Conservation (phyloP, 2,329 filamentous ascomycete species). For the Beauveria pseudobassiana region DNA sequence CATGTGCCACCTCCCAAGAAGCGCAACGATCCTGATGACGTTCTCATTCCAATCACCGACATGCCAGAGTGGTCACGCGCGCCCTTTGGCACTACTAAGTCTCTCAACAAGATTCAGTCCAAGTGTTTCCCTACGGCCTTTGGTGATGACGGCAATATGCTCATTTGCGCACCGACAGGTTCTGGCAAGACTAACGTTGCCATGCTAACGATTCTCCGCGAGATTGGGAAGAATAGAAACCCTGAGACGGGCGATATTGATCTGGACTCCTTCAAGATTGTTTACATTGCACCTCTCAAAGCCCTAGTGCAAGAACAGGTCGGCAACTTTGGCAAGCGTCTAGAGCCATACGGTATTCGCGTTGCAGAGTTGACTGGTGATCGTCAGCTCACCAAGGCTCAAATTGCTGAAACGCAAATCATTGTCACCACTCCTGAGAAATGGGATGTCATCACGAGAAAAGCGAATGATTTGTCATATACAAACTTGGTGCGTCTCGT, state of each 20-base stretch:
- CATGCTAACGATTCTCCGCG: conserved; percentile 92
- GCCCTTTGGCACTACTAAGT: conserved; percentile 79
- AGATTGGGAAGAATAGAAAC: conserved; percentile 92
- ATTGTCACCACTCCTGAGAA: conserved; percentile 99
- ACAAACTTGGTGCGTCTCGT: conserved; percentile 94
- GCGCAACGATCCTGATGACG: conserved; percentile 71
- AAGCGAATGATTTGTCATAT: conserved; percentile 93
- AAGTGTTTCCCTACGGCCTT: conserved; percentile 90
- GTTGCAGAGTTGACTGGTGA: conserved; percentile 97
- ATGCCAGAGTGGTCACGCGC: conserved; percentile 86
- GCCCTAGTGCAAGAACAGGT: conserved; percentile 96
- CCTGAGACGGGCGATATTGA: conserved; percentile 87
- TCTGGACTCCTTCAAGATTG: conserved; percentile 94
- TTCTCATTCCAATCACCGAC: conserved; percentile 74
- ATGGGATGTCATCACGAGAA: conserved; percentile 98
- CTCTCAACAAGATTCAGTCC: conserved; percentile 92
- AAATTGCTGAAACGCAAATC: conserved; percentile 95
- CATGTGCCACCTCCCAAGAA: conserved; percentile 92
- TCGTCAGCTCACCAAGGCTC: conserved; percentile 94
- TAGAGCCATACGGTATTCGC: conserved; percentile 84
- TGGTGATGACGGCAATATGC: conserved; percentile 91
- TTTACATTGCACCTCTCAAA: conserved; percentile 94
- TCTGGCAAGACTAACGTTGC: conserved; percentile 98
- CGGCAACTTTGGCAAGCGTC: conserved; percentile 87
- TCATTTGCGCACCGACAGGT: conserved; percentile 93